These are phyloP conservation scores for Poterioochromonas sp. DNA, from an alignment of 352 stramenopile genomes.

Conservation along the genomic window DNA sequence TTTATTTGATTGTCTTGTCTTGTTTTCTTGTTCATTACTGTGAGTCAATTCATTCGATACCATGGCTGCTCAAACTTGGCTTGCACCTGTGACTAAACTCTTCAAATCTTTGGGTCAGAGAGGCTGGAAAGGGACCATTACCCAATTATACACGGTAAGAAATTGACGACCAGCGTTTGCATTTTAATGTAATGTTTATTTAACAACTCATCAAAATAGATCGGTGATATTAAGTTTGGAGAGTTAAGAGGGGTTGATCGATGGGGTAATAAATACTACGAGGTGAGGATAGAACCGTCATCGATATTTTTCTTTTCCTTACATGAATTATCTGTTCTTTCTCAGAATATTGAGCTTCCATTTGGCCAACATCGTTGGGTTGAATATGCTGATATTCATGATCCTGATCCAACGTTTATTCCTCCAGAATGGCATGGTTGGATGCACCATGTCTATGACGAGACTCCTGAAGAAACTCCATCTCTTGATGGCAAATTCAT, in stretches of 20 bases:
- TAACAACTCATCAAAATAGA: not conserved
- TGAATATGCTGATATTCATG: conserved; percentile 18
- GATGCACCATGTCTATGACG: conserved; percentile 28
- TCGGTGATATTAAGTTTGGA: conserved; percentile 29
- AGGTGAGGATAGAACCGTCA: not conserved
- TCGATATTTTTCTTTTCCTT: not conserved
- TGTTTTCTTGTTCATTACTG: too few relatives aligned
- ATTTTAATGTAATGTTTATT: not conserved
- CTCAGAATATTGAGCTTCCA: not conserved
- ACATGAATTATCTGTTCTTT: not conserved
- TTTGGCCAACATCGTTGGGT: conserved; percentile 25
- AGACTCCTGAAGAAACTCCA: not conserved
- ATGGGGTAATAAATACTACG: conserved; percentile 29
- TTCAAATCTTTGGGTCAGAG: not conserved
- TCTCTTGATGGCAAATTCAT: not conserved
- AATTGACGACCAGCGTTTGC: not conserved
- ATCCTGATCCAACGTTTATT: conserved; percentile 9
- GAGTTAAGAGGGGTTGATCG: conserved; percentile 20
- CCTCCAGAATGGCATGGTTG: conserved; percentile 24
- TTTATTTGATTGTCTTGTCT: too few relatives aligned
- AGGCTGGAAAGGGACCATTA: conserved; percentile 1
- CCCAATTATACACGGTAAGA: conserved; percentile 22
- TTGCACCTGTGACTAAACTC: not conserved
- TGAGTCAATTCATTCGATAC: too few relatives aligned
- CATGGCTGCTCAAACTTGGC: not conserved